Percentiles rank a stretch among this genome's conserved stretches.
phyloP scores from a whole-genome alignment of 2,329 filamentous ascomycete genomes.

The Colletotrichum sp. region DNA sequence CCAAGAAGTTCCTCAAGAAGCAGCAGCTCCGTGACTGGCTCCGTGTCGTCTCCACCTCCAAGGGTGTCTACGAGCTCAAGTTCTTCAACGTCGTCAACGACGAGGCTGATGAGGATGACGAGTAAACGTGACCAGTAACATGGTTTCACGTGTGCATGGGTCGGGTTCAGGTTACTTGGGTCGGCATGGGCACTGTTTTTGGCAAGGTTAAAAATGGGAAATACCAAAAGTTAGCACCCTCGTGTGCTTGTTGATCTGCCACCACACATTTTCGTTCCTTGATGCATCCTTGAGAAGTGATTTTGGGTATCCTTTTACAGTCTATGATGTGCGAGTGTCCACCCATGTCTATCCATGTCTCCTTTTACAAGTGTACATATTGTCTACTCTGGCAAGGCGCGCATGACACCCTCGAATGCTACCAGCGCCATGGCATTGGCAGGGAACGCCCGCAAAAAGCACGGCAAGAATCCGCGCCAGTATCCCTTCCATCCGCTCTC shows the following conservation, averaged over 20 bases:
- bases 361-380: neutral
- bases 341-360: neutral
- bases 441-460: constrained; percentile 91
- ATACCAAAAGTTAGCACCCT: constrained; percentile 23
- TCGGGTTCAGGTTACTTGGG: constrained; percentile 20
- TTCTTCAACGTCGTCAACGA: constrained; percentile 99
- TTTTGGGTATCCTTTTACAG: constrained; percentile 12
- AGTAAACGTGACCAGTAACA: constrained; percentile 62
- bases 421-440: constrained; percentile 94
- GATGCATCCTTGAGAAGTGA: neutral
- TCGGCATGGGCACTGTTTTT: constrained; percentile 17
- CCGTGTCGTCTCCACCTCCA: constrained; percentile 95
- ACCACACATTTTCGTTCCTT: neutral
- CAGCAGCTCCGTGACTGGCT: constrained; percentile 99
- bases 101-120: constrained; percentile 96
- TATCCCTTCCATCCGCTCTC: constrained; percentile 82
- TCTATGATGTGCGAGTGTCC: neutral
- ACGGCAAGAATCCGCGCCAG: constrained; percentile 93
- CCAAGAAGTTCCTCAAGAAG: constrained; percentile 99
- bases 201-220: constrained; percentile 18
- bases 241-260: constrained; percentile 24
- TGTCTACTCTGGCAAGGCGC: constrained; percentile 52
- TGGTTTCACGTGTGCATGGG: constrained; percentile 7
- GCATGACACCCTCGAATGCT: constrained; percentile 92
- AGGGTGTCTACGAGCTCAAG: constrained; percentile 99